Percentiles rank a stretch among this genome's conserved stretches.
Conservation (phyloP, 1,284 basidiomycete genomes). For the Stereum hirsutum region DNA sequence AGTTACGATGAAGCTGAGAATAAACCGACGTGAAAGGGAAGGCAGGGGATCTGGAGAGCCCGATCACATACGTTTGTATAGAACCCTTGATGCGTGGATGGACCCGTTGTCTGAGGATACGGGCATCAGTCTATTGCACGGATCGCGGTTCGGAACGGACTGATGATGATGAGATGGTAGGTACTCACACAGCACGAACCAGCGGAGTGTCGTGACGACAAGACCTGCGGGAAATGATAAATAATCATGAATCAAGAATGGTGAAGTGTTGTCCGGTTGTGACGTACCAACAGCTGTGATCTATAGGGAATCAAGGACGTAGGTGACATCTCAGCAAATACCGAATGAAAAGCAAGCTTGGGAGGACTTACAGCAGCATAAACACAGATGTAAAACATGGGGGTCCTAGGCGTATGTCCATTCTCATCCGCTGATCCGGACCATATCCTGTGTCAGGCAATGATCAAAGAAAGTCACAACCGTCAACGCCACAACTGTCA, state of each 20-base stretch:
- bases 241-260: neutral
- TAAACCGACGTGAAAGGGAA: neutral
- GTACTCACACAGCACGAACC: slow-evolving; percentile 58
- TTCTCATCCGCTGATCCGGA: slow-evolving; percentile 36
- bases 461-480: slow-evolving; percentile 2
- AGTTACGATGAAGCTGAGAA: too few relatives aligned
- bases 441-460: slow-evolving; percentile 43
- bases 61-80: slow-evolving; percentile 57
- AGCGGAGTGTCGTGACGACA: slow-evolving; percentile 56
- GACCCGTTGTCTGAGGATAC: slow-evolving; percentile 46
- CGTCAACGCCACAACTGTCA: slow-evolving; percentile 2
- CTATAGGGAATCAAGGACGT: too few relatives aligned
- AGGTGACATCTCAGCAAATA: too few relatives aligned
- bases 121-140: slow-evolving; percentile 1
- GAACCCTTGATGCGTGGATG: slow-evolving; percentile 56
- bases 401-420: slow-evolving; percentile 30
- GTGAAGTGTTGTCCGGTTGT: too few relatives aligned
- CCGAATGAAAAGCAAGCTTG: neutral
- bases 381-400: slow-evolving; percentile 68
- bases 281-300: slow-evolving; percentile 31
- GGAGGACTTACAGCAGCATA: slow-evolving; percentile 52
- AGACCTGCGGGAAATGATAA: slow-evolving; percentile 32
- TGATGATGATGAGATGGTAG: too few relatives aligned
- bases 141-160: slow-evolving; percentile 3
- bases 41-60: slow-evolving; percentile 11